Base-by-base conservation (phyloP, 768 basidiomycete genomes). In the Psilocybe sp. region DNA sequence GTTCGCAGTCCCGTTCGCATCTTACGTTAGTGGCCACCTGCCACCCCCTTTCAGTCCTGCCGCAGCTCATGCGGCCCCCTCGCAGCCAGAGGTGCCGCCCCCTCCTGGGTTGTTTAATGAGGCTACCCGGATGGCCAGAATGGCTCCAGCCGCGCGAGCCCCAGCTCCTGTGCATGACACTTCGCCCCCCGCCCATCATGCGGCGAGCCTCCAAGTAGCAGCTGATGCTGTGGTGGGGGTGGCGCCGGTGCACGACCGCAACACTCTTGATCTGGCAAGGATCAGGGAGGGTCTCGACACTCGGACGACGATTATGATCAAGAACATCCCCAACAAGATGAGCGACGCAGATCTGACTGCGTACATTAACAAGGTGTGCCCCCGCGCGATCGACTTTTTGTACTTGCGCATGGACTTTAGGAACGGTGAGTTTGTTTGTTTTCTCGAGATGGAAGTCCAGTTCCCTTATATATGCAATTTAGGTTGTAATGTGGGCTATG, bases 311-410 rank as follows among this genome's bases (percentile, higher is more conserved):
- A 84, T 92, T 42, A 92, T 91, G 88, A 82, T 90, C 54, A 92
- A 93, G 70, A 95, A 95, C 60, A 89, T 95, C 40, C 92, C 92
- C 2, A 95, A 94, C 69, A 92, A 93, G 67, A 89, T 91, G 87
- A 85, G 75, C 53, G 87, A 90, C 66, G 77, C 73, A 60, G 87
- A 91, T 55, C 62, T 91, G 58, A 72, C 84, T 51, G 66, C 68
- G 35, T 92, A 81, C 59, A 89, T 89, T 53, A 76, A 69, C 44
- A 77, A 80, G 53, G 88, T 89, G 19, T 88, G 85, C 63, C 80
- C 82, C n/a, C 74, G 87, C 37, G 76, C 75, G 48, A 87, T 89
- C 52, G 92, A 94, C 68, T 93, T 94, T 64, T 72, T 95, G 56
- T 95, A 95, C 70, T 68, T 95, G 55, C 71, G 89, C 56, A 91